Evolutionary conservation across 257 asterid genomes (phyloP).

Genomic region (Solanum piurae): DNA sequence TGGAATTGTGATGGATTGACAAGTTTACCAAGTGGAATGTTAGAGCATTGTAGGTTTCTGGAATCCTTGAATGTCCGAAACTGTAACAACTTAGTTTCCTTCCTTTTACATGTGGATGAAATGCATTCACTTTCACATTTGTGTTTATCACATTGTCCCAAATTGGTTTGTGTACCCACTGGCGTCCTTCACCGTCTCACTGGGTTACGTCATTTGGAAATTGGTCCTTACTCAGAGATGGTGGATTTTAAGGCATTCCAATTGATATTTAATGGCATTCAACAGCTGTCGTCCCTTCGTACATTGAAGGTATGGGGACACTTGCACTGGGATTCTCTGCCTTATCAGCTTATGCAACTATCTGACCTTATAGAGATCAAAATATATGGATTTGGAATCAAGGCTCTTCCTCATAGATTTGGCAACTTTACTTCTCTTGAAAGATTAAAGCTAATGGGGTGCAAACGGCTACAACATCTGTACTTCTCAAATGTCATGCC

Average conservation of each 20-base stretch:
- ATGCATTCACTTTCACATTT: not conserved
- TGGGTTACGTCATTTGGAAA: fast-evolving
- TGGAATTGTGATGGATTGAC: not conserved
- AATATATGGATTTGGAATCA: not conserved
- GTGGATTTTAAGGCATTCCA: not conserved
- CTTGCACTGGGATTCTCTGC: conserved; percentile 1
- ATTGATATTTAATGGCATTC: not conserved
- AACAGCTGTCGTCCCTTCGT: not conserved
- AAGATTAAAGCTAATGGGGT: fast-evolving
- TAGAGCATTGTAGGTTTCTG: not conserved
- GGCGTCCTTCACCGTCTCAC: not conserved
- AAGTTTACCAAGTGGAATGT: conserved; percentile 1
- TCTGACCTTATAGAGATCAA: fast-evolving
- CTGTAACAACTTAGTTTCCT: not conserved
- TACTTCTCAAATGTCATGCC: conserved; percentile 2
- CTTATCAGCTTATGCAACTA: conserved; percentile 8
- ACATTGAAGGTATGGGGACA: fast-evolving
- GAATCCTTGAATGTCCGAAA: fast-evolving
- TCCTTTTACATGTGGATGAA: not conserved
- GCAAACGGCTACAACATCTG: not conserved
- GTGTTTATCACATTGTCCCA: not conserved
- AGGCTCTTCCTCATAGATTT: conserved; percentile 15
- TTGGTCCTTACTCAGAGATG: conserved; percentile 3
- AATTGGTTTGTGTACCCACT: not conserved
- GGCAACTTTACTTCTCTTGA: conserved; percentile 9